Evolutionary conservation across 768 basidiomycete species (phyloP).

Genomic region (Dacryopinax primogenitus): DNA sequence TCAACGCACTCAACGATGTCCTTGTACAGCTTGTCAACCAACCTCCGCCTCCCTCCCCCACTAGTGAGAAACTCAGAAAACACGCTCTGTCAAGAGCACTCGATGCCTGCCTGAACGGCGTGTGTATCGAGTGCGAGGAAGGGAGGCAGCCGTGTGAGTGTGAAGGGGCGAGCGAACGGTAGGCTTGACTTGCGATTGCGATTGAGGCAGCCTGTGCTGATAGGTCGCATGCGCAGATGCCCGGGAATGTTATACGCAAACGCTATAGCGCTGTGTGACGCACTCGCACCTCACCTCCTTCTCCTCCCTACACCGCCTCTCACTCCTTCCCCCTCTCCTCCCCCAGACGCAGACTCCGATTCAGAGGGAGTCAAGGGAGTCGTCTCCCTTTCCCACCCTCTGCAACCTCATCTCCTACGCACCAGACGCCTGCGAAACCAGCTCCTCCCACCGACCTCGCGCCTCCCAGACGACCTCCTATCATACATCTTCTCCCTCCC

Average conservation of each 20-base stretch:
- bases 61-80: too few relatives aligned
- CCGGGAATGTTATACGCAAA: neutral
- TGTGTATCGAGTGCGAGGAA: too few relatives aligned
- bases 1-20: neutral
- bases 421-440: neutral
- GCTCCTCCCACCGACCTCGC: neutral
- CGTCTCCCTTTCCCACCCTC: too few relatives aligned
- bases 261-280: neutral
- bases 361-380: too few relatives aligned
- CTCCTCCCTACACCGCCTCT: neutral
- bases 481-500: constrained; percentile 1
- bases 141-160: too few relatives aligned
- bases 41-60: too few relatives aligned
- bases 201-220: neutral
- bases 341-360: neutral
- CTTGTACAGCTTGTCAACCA: neutral
- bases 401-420: neutral
- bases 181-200: too few relatives aligned
- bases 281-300: neutral
- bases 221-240: neutral
- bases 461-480: neutral
- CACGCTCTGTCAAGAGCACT: too few relatives aligned
- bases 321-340: neutral
- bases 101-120: too few relatives aligned
- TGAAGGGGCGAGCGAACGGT: too few relatives aligned